Base-by-base conservation (phyloP, 2,329 filamentous ascomycete genomes). In the Sclerotinia sclerotiorum region DNA sequence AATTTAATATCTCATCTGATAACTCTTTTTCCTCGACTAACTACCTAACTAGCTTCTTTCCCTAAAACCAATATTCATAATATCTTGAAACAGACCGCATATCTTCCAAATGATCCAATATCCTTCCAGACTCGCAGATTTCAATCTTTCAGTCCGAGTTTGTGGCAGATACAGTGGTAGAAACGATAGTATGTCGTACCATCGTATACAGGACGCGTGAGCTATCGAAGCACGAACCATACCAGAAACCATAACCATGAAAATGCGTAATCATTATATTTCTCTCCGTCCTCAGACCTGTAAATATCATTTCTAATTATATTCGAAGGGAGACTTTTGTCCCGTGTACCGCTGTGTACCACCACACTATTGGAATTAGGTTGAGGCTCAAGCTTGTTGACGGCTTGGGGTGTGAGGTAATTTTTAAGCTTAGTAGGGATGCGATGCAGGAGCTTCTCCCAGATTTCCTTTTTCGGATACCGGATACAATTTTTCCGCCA, bases 401-500 rank as follows among this genome's bases (percentile, higher is more conserved):
- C 52, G 10, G 48, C 13, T 17, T 7, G 49, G 7, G 39, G 39
- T 46, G 39, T 46, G 24, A 29, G 56, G 56, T 46, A 29, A 60
- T 46, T 60, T 60, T 32, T 60, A 46, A 60, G 56, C 56, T 60
- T 46, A 46, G 39, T 46, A 42, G 17, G 24, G n/a, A 27, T 6
- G 42, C n/a, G 29, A 29, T 24, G 24, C 21, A 4, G 13, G 35
- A 42, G 15, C 10, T 57, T 21, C 35, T 35, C 52, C 35, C 52
- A n/a, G n/a, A 35, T 5, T n/a, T 3, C 13, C 19, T 15, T 7
- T 15, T 15, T 19, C 15, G 29, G 19, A 17, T n/a, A 35, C 5
- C 2, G 27, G 29, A 35, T 42, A 17, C 39, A 17, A 42, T 42
- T 42, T 42, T 42, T 42, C 39, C 21, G 46, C 19, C 6, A 48